phyloP scores from a whole-genome alignment of 2,329 filamentous ascomycete species.

The Aureobasidium mangrovei region DNA sequence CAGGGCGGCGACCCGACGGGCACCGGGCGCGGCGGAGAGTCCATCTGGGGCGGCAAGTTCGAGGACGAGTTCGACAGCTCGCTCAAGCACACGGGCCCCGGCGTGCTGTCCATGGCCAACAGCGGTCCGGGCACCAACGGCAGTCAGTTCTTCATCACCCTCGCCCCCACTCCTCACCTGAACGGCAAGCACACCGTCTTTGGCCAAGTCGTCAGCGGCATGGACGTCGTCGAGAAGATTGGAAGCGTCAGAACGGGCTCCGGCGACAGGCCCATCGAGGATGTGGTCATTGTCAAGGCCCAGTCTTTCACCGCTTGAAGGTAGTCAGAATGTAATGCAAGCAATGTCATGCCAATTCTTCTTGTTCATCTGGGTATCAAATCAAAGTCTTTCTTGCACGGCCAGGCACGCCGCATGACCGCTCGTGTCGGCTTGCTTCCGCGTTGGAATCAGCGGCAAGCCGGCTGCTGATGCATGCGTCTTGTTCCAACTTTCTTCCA shows the following conservation, averaged over 20 bases:
- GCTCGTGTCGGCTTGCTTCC: too few relatives aligned
- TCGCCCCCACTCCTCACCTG: constrained; percentile 74
- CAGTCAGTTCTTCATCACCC: constrained; percentile 96
- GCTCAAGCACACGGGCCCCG: constrained; percentile 67
- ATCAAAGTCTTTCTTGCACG: too few relatives aligned
- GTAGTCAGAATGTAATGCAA: not conserved
- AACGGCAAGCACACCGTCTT: constrained; percentile 95
- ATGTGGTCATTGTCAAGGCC: constrained; percentile 58
- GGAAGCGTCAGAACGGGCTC: constrained; percentile 75
- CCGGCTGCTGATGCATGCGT: too few relatives aligned
- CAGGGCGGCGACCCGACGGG: constrained; percentile 94
- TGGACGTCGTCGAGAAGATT: constrained; percentile 87
- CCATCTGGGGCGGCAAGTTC: constrained; percentile 80
- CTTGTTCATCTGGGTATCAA: too few relatives aligned
- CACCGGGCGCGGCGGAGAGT: constrained; percentile 74
- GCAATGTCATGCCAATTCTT: too few relatives aligned
- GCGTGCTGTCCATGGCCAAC: constrained; percentile 93
- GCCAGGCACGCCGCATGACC: too few relatives aligned
- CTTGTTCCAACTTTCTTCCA: too few relatives aligned
- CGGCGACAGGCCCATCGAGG: constrained; percentile 70
- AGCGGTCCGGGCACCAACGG: constrained; percentile 88
- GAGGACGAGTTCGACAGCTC: constrained; percentile 83
- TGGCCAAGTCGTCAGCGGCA: constrained; percentile 77
- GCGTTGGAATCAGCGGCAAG: too few relatives aligned
- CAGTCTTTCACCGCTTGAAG: constrained; percentile 9